phyloP scores from a whole-genome alignment of 1,284 basidiomycete species.

The Anthracocystis walkeri region DNA sequence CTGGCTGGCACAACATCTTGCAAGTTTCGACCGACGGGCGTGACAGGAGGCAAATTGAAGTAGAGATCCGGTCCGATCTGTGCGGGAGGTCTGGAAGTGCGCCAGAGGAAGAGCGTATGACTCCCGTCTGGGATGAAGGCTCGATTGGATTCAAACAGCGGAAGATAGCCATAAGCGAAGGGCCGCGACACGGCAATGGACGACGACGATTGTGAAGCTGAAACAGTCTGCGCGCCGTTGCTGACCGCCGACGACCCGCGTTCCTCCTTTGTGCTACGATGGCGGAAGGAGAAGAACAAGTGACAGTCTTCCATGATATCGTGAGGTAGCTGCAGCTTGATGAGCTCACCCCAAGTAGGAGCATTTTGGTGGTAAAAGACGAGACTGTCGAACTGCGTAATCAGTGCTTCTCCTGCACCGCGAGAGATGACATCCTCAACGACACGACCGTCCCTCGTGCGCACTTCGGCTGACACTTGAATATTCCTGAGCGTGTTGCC shows the following conservation, averaged over 20 bases:
- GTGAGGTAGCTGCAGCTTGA: slow-evolving; percentile 84
- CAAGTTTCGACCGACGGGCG: slow-evolving; percentile 75
- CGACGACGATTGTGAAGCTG: slow-evolving; percentile 18
- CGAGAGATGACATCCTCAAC: slow-evolving; percentile 82
- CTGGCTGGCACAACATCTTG: slow-evolving; percentile 57
- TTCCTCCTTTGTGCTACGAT: slow-evolving; percentile 75
- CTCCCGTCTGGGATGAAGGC: slow-evolving; percentile 91
- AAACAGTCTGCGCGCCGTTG: slow-evolving; percentile 16
- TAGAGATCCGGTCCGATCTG: slow-evolving; percentile 75
- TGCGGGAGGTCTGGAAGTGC: slow-evolving; percentile 42
- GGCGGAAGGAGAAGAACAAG: slow-evolving; percentile 91
- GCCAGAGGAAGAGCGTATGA: slow-evolving; percentile 76
- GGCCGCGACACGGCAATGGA: slow-evolving; percentile 70
- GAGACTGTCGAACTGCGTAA: slow-evolving; percentile 87
- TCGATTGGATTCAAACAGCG: slow-evolving; percentile 81
- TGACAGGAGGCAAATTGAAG: slow-evolving; percentile 75
- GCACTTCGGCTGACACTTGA: slow-evolving; percentile 90
- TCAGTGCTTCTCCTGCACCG: slow-evolving; percentile 84
- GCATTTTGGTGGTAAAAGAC: slow-evolving; percentile 72
- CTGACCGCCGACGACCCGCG: slow-evolving; percentile 24
- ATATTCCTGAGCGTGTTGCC: slow-evolving; percentile 74
- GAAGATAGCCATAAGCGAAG: slow-evolving; percentile 92
- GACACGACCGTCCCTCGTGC: slow-evolving; percentile 79
- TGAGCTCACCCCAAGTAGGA: slow-evolving; percentile 92
- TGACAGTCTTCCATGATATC: slow-evolving; percentile 83